Evolutionary conservation across 2,329 filamentous ascomycete genomes (phyloP), one percentile per base, ranked within the genome.

Genomic region (Orbilia quercus): DNA sequence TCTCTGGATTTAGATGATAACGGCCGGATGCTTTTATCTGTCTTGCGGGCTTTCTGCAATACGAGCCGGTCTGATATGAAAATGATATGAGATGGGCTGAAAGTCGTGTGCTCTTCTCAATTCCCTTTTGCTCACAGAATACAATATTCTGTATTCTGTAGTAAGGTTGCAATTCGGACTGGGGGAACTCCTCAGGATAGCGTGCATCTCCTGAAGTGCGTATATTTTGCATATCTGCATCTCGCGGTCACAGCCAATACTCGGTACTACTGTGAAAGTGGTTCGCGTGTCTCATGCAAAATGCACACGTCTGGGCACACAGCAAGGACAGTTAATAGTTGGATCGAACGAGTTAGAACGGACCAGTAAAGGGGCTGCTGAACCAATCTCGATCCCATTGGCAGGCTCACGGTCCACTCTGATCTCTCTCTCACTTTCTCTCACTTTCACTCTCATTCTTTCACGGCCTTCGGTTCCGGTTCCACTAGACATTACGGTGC

Each of bases 211-310:
- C 5, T 31, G 28, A 31, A 31, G 28, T 31, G n/a, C n/a, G n/a
- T n/a, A n/a, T n/a, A n/a, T n/a, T n/a, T n/a, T n/a, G n/a, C n/a
- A n/a, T n/a, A n/a, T n/a, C n/a, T n/a, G n/a, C n/a, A n/a, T n/a
- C n/a, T n/a, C 53, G 53, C 44, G 31, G 40, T 22, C 23, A 40
- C 38, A n/a, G n/a, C 45, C 25, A 51, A 12, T 20, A 7, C 16
- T 36, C 9, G 31, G 3, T 22, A 20, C n/a, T 2, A 51, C 4
- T 25, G 18, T 51, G 18, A 6, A 36, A 31, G 5, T 42, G 40
- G 22, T 59, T 45, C 25, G 63, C 40, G 50, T 65, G 48, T 50
- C 51, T 57, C 62, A 66, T 58, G 44, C 53, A 51, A 50, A 40
- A 40, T 40, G 36, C 36, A 40, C n/a, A 40, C 28, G 28, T 31